A percentile compares a stretch with the other conserved stretches of the same genome.
Evolutionary conservation across 345 rosid species (phyloP).

Genomic region (Lepidium aucheri): DNA sequence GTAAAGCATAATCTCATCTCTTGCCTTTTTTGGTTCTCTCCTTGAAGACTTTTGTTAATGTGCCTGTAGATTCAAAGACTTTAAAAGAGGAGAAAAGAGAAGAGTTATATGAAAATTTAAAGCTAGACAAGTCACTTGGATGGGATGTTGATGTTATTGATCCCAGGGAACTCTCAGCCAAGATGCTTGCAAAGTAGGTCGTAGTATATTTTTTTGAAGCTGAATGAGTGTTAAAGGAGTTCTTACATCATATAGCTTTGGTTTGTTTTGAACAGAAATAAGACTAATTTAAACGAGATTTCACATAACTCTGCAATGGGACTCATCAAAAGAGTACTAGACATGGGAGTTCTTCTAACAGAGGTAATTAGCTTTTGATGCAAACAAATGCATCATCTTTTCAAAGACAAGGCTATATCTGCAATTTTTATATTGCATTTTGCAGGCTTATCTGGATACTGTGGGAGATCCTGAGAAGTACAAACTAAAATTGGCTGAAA

Average conservation of each 20-base stretch:
- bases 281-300: constrained; percentile 80
- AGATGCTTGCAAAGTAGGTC: constrained; percentile 81
- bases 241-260: neutral
- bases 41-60: neutral
- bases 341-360: constrained; percentile 76
- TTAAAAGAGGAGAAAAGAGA: constrained; percentile 92
- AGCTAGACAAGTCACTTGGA: constrained; percentile 69
- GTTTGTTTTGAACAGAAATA: constrained; percentile 41
- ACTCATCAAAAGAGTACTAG: constrained; percentile 55
- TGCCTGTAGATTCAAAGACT: constrained; percentile 75
- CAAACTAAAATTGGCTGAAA: constrained; percentile 61
- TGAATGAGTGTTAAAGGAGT: neutral
- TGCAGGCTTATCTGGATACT: constrained; percentile 81
- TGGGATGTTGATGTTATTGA: constrained; percentile 98
- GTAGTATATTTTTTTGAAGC: neutral
- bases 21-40: neutral
- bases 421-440: neutral
- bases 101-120: constrained; percentile 62
- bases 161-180: constrained; percentile 84
- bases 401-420: neutral
- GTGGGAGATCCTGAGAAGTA: constrained; percentile 95
- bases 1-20: neutral
- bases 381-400: neutral
- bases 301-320: constrained; percentile 94
- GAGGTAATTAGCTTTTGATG: constrained; percentile 40